Conservation (phyloP, 2,329 filamentous ascomycete genomes). For the Graphilbum fragrans region DNA sequence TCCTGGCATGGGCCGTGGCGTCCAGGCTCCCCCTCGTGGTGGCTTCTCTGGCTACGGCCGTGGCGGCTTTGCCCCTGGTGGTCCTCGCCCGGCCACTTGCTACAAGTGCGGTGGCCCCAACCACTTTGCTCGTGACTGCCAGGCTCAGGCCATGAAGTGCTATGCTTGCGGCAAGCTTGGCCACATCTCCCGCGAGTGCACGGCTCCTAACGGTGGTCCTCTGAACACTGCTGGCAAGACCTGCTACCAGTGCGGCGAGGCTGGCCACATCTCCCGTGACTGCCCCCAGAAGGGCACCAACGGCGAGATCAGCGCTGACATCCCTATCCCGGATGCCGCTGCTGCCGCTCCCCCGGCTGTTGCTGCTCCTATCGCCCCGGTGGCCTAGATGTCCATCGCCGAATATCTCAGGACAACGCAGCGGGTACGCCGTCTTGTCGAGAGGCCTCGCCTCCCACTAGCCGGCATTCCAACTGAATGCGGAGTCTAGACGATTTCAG, state of each 20-base stretch:
- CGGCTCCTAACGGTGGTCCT: constrained; percentile 88
- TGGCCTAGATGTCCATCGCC: constrained; percentile 12
- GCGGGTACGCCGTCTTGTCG: not conserved
- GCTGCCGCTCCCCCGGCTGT: constrained; percentile 22
- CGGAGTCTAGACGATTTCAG: no score
- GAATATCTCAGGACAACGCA: not conserved
- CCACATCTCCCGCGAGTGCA: constrained; percentile 90
- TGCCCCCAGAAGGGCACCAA: constrained; percentile 61
- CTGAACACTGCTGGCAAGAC: constrained; percentile 95
- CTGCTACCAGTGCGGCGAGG: constrained; percentile 94
- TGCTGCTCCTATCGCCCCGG: constrained; percentile 30
- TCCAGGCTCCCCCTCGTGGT: constrained; percentile 45
- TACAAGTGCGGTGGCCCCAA: constrained; percentile 79
- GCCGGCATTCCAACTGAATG: no score
- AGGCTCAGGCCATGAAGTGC: constrained; percentile 97
- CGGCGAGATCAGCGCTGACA: constrained; percentile 34
- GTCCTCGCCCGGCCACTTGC: constrained; percentile 57
- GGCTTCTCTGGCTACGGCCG: constrained; percentile 53
- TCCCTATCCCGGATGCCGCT: constrained; percentile 29
- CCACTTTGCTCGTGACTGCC: constrained; percentile 96
- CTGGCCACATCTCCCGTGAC: constrained; percentile 91
- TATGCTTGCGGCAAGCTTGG: constrained; percentile 93
- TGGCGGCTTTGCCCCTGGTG: constrained; percentile 57
- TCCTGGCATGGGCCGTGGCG: constrained; percentile 50
- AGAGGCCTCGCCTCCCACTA: no score